Evolutionary conservation across 2,329 filamentous ascomycete genomes (phyloP).

Genomic region (Fusarium circinatum): DNA sequence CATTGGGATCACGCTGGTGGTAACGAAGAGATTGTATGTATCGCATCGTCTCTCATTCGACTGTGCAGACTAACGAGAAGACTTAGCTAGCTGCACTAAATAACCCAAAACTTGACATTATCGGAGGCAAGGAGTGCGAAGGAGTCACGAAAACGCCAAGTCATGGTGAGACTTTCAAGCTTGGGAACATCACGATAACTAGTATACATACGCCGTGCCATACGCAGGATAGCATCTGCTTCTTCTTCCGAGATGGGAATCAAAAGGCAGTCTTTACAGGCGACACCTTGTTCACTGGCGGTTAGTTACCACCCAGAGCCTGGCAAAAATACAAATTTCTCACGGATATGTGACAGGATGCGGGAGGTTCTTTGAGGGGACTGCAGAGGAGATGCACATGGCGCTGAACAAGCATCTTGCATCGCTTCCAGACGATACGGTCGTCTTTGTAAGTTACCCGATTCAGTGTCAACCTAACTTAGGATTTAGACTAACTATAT

Average conservation of each 20-base stretch:
- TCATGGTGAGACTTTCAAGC: background rate
- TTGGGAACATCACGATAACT: background rate
- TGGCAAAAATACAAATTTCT: background rate
- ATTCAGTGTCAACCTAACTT: fast-evolving
- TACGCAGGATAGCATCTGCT: background rate
- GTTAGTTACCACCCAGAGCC: background rate
- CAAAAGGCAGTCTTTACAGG: background rate
- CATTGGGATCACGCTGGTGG: background rate
- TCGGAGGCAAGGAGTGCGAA: background rate
- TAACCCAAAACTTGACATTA: background rate
- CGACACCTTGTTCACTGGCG: background rate
- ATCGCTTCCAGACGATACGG: background rate
- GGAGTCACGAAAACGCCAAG: background rate
- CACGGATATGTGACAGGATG: background rate
- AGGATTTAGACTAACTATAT: background rate
- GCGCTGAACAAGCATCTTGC: background rate
- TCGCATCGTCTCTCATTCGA: fast-evolving
- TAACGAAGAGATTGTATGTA: background rate
- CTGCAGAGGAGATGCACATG: background rate
- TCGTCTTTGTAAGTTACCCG: background rate
- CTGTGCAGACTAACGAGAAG: background rate
- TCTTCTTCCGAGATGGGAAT: background rate
- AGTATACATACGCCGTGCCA: background rate
- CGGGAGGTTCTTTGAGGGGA: background rate
- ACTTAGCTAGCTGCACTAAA: background rate